A percentile compares a stretch with the other conserved stretches of the same genome.
phyloP scores from a whole-genome alignment of 768 basidiomycete genomes.

The Tubosaeta brunneosetosa region DNA sequence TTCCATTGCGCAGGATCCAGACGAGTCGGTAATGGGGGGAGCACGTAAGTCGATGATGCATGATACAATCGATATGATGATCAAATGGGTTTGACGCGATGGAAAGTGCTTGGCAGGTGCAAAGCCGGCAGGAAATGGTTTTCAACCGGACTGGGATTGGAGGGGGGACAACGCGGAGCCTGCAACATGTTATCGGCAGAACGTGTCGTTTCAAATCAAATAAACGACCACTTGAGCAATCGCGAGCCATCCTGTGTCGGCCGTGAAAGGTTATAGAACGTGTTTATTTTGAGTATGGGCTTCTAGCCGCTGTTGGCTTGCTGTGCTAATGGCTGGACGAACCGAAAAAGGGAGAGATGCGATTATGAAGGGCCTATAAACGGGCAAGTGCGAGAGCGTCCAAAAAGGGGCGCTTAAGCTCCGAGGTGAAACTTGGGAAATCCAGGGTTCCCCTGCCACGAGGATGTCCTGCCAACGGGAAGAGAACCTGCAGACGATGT shows the following conservation, averaged over 20 bases:
- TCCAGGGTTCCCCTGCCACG: conserved; percentile 19
- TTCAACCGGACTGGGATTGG: not conserved
- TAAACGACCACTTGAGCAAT: conserved; percentile 3
- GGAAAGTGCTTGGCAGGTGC: conserved; percentile 1
- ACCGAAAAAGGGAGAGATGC: not conserved
- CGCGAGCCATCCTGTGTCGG: conserved; percentile 17
- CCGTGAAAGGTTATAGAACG: conserved; percentile 7
- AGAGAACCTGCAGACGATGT: not conserved
- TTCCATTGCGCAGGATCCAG: not conserved
- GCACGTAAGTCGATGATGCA: not conserved
- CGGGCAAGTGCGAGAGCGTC: conserved; percentile 3
- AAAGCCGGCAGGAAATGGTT: not conserved
- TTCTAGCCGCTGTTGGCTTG: conserved; percentile 14
- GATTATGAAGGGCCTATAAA: not conserved
- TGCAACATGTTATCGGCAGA: not conserved
- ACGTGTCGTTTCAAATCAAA: not conserved
- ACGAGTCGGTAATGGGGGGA: too few relatives aligned
- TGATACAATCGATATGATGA: not conserved
- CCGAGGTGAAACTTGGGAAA: conserved; percentile 20
- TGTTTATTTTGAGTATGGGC: conserved; percentile 12
- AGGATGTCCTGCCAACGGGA: conserved; percentile 10
- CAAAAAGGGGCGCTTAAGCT: conserved; percentile 32
- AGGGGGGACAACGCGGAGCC: not conserved
- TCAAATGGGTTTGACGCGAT: conserved; percentile 1
- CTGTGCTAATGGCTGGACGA: conserved; percentile 11